These are phyloP conservation scores for Gardenia jasminoides DNA, from an alignment of 257 asterid species.

Conservation along the genomic window DNA sequence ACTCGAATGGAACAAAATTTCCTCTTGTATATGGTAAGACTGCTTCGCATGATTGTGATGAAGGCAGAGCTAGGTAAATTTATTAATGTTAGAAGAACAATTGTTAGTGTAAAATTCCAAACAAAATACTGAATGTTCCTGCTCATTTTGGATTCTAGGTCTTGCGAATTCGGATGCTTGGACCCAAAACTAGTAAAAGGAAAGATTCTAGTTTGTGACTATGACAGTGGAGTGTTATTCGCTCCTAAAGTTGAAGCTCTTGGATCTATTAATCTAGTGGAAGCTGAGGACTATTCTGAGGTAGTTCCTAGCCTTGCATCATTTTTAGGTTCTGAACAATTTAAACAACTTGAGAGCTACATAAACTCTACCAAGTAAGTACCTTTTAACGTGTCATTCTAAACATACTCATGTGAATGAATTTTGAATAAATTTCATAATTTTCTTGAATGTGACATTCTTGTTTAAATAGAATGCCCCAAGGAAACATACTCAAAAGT, in stretches of 20 bases:
- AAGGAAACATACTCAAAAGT: constrained; percentile 1
- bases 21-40: constrained; percentile 18
- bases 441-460: too few species aligned
- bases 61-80: not conserved
- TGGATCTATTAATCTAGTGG: not conserved
- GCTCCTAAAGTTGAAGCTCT: not conserved
- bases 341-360: constrained; percentile 5
- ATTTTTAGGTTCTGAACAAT: not conserved
- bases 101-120: too few species aligned
- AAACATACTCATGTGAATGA: too few species aligned
- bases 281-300: not conserved
- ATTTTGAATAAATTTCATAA: too few species aligned
- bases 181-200: constrained; percentile 23
- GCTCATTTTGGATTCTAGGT: constrained; percentile 8
- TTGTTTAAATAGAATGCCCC: not conserved
- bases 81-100: too few species aligned
- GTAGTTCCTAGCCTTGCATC: not conserved
- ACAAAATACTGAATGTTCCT: too few species aligned
- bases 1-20: constrained; percentile 9
- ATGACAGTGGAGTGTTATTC: not conserved
- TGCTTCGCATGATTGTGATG: constrained; percentile 3
- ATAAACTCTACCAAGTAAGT: not conserved
- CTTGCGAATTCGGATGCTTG: constrained; percentile 1
- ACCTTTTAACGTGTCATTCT: too few species aligned
- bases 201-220: constrained; percentile 20